These are phyloP conservation scores for Saturnispora kantuleensis DNA, from an alignment of 805 yeast genomes.

Conservation along the genomic window DNA sequence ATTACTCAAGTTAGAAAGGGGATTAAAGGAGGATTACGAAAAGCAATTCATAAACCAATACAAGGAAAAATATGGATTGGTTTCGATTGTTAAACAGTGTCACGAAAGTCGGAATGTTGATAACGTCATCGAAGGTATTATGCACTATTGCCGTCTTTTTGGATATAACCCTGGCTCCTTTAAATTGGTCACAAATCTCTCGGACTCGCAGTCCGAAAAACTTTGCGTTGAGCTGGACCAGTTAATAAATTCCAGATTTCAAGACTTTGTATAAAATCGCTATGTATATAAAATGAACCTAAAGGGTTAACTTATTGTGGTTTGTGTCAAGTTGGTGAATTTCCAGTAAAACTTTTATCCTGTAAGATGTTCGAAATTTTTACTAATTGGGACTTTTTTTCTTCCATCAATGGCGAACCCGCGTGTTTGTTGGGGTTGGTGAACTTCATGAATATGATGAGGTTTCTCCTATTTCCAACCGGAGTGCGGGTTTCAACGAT, in stretches of 20 bases:
- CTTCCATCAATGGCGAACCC: no score
- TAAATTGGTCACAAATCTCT: background rate
- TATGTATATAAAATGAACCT: no score
- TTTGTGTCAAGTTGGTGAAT: no score
- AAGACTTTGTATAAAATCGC: no score
- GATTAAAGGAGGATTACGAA: background rate
- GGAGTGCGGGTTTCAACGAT: no score
- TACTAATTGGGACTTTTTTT: no score
- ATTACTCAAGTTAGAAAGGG: conserved; percentile 1
- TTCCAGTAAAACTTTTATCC: no score
- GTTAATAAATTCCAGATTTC: background rate
- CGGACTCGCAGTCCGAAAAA: background rate
- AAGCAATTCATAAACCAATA: background rate
- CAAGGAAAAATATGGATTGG: conserved; percentile 3
- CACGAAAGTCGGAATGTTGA: background rate
- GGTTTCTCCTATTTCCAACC: no score
- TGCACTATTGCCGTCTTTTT: conserved; percentile 1
- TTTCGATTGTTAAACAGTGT: background rate
- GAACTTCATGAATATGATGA: no score
- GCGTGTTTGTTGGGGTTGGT: no score
- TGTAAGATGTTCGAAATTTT: no score
- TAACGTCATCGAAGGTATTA: background rate
- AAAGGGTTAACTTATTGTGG: no score
- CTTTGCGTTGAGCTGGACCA: background rate
- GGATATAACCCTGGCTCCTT: conserved; percentile 1